Evolutionary conservation across 2,329 filamentous ascomycete genomes (phyloP).

Genomic region (Neonectria faginata): DNA sequence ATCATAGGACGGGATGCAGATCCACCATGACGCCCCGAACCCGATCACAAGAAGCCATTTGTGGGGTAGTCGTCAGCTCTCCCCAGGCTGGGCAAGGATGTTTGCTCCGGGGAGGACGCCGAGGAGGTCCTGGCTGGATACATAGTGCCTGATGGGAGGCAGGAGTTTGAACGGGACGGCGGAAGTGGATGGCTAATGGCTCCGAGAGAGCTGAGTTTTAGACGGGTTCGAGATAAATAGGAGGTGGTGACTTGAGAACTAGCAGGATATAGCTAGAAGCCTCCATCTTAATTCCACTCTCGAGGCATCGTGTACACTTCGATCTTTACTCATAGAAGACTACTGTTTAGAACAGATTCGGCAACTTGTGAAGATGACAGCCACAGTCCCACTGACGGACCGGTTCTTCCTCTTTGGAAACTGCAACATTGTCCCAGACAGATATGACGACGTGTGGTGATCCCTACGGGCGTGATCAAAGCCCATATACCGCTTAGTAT

Average conservation of each 20-base stretch:
- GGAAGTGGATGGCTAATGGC: neutral
- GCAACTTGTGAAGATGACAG: slow-evolving; percentile 6
- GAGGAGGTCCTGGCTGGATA: slow-evolving; percentile 12
- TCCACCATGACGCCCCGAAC: neutral
- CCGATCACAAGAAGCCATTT: slow-evolving; percentile 11
- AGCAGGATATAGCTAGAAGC: neutral
- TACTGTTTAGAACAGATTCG: neutral
- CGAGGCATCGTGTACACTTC: neutral
- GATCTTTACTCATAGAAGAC: too few relatives aligned
- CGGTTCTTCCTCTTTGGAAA: slow-evolving; percentile 44
- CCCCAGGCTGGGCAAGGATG: neutral
- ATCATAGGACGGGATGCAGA: slow-evolving; percentile 16
- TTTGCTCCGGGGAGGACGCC: neutral
- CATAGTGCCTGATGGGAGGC: slow-evolving; percentile 19
- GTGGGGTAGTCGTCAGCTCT: slow-evolving; percentile 2
- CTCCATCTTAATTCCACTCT: neutral
- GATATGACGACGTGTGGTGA: slow-evolving; percentile 48
- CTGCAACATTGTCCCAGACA: slow-evolving; percentile 52
- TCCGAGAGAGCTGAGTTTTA: neutral
- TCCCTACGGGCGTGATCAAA: neutral
- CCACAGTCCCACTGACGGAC: slow-evolving; percentile 27
- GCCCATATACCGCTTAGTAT: neutral
- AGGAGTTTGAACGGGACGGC: neutral
- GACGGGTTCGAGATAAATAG: neutral
- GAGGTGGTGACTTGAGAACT: neutral